A percentile compares a stretch with the other conserved stretches of the same genome.
These are phyloP conservation scores for Aechmea fasciata DNA, from an alignment of 176 grass and related monocot genomes.

Conservation along the genomic window DNA sequence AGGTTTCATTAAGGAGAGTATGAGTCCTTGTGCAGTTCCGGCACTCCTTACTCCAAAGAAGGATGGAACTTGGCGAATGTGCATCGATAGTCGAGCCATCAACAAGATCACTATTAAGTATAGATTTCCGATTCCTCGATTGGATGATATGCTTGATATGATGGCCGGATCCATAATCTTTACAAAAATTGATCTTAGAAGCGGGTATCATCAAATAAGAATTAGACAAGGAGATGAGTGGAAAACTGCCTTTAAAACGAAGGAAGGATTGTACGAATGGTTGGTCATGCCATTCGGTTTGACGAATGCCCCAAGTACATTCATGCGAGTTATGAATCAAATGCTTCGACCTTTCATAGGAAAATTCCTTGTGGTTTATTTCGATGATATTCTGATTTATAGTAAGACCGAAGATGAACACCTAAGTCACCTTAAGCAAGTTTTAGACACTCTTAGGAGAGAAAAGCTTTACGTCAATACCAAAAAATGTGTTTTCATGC, in stretches of 20 bases:
- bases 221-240: conserved; percentile 17
- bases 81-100: too few relatives aligned
- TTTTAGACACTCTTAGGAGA: conserved; percentile 2
- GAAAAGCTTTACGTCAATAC: conserved; percentile 10
- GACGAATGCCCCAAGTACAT: conserved; percentile 23
- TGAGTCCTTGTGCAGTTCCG: too few relatives aligned
- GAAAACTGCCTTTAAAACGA: conserved; percentile 19
- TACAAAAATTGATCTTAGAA: too few relatives aligned
- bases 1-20: too few relatives aligned
- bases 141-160: too few relatives aligned
- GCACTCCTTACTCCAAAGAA: too few relatives aligned
- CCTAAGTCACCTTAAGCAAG: conserved; percentile 3
- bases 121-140: too few relatives aligned
- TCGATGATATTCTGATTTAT: conserved; percentile 22
- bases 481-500: conserved; percentile 14
- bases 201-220: too few relatives aligned
- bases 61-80: too few relatives aligned
- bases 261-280: conserved; percentile 18
- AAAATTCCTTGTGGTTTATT: conserved; percentile 16
- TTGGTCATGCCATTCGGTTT: conserved; percentile 21
- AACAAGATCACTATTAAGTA: too few relatives aligned
- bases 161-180: too few relatives aligned
- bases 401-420: background rate
- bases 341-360: conserved; percentile 10
- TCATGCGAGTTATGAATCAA: conserved; percentile 16